Evolutionary conservation across 164 flowering plant species (phyloP).

Genomic region (Aristolochia fimbriata): DNA sequence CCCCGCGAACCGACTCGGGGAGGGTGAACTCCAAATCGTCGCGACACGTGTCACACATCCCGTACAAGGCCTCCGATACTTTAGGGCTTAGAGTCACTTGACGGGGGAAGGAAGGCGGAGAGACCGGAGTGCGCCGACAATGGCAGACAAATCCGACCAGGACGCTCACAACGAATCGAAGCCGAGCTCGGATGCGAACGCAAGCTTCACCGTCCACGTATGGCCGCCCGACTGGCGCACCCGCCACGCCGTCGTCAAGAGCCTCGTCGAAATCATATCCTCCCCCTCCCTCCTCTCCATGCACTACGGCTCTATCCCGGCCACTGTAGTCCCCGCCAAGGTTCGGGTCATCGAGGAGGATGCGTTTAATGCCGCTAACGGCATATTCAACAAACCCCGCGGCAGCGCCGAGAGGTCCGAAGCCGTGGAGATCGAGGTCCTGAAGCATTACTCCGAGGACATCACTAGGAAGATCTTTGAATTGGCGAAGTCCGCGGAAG

Average conservation of each 20-base stretch:
- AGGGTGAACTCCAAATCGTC: no score
- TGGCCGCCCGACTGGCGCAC: slow-evolving; percentile 91
- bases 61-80: no score
- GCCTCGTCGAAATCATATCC: slow-evolving; percentile 72
- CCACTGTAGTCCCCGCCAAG: slow-evolving; percentile 47
- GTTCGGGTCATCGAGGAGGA: slow-evolving; percentile 67
- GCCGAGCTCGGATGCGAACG: not conserved
- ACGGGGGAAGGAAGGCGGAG: no score
- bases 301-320: slow-evolving; percentile 63
- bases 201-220: slow-evolving; percentile 36
- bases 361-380: slow-evolving; percentile 50
- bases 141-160: no score
- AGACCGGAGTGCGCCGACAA: no score
- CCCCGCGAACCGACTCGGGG: no score
- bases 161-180: no score
- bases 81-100: no score
- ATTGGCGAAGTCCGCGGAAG: slow-evolving; percentile 28
- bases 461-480: slow-evolving; percentile 85
- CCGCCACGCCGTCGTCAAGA: slow-evolving; percentile 66
- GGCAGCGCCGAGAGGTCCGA: slow-evolving; percentile 2
- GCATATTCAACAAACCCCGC: no score
- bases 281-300: slow-evolving; percentile 66
- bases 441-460: slow-evolving; percentile 84
- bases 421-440: slow-evolving; percentile 69
- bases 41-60: no score